Evolutionary conservation across 495 filamentous ascomycete genomes (phyloP), one percentile per base, ranked within the genome.

Genomic region (Pyronema omphalodes): DNA sequence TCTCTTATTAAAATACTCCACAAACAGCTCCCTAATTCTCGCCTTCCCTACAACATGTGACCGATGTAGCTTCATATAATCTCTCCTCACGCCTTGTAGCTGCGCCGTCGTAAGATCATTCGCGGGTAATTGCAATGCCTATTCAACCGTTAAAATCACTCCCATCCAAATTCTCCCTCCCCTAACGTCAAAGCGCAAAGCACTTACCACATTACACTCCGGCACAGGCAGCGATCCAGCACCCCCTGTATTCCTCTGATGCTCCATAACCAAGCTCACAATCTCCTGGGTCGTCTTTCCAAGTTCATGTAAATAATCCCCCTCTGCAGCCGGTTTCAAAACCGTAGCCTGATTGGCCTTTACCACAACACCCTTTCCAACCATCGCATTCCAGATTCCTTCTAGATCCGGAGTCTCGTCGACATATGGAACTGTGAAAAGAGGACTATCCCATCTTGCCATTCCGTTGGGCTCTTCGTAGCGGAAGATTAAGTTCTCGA

Each of bases 391-490:
- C 86, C 89, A 96, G 52, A 98, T 83, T 45, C 60, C 66, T 45
- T 67, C 66, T 29, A 74, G 72, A 8, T 75, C 74, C 19, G 77
- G 72, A n/a, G 69, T 65, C 39, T 74, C 71, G 64, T 98, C 91
- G 9, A 81, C 76, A 72, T 79, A 88, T 9, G 84, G 77, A 0
- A 95, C 79, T 7, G 87, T 89, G 71, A 95, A 96, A 17, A 95
- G 74, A 5, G 91, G 91, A 57, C 81, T 84, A 66, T 98, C 91
- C 91, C 91, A 98, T 45, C 91, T 76, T 12, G 77, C 84, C 83
- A 95, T 89, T 48, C 83, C 81, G 70, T 88, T 94, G 11, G 91
- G 91, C 70, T 96, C 91, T 68, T 98, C 91, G 66, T 93, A 94
- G 46, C 91, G 79, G 64, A 88, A 94, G 46, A 95, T 80, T 14